Evolutionary conservation across 345 rosid species (phyloP), one percentile per base, ranked within the genome.

Genomic region (Bretschneidera sinensis): DNA sequence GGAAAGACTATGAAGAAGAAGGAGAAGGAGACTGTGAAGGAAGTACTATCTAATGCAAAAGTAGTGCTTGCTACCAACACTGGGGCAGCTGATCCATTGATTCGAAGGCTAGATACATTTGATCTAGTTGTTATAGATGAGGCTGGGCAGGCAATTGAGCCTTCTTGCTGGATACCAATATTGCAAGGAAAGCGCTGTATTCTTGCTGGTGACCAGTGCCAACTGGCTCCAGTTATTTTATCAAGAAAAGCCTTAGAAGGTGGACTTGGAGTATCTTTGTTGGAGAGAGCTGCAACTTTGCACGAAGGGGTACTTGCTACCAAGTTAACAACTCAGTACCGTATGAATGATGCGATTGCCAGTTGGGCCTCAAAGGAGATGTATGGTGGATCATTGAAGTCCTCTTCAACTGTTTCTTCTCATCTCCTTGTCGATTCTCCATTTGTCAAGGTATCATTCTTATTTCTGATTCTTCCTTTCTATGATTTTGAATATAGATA

Each of bases 301-400:
- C 96, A 89, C 60, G 84, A 83, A 24, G 96, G 96, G 59, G 55
- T 80, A 61, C 90, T 87, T 69, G 75, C 84, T 24, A 81, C 88
- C 52, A 79, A 73, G 67, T 69, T 92, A 79, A 87, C 83, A 10
- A 85, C 76, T 51, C 98, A 92, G 66, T 89, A 92, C 62, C 88
- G 98, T 63, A 92, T 92, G 98, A 87, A 92, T 35, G 88, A 92
- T 77, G 88, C 91, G 24, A 92, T 92, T 34, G 85, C 98, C 24
- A 79, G 97, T 64, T 92, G 98, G 98, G 96, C 97, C 73, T 87
- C 98, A 34, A 92, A 89, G 79, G 98, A 92, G 77, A 89, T 92
- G 98, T 92, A 89, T 73, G 83, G 79, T 57, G 97, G 97, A 68
- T 76, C 74, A 65, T 57, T 92, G 65, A 77, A 83, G 75, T 89